Evolutionary conservation across 305 asterid genomes (phyloP).

Genomic region (Petunia hybrid): DNA sequence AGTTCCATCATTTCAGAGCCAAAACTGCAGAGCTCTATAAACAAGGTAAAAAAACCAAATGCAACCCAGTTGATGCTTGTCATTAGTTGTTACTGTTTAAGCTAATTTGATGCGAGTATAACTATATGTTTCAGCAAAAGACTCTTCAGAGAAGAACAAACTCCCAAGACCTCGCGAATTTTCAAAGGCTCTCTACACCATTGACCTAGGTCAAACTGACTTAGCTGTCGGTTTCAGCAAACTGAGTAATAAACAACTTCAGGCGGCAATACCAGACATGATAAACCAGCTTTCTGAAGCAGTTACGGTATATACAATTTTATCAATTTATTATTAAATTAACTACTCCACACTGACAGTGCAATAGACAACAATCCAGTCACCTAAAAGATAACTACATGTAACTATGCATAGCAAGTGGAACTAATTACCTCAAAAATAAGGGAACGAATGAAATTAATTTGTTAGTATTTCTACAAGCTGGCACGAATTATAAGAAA

Average conservation of each 20-base stretch:
- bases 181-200: constrained; percentile 61
- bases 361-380: not conserved
- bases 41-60: constrained; percentile 40
- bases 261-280: constrained; percentile 48
- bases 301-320: constrained; percentile 51
- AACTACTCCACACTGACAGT: not conserved
- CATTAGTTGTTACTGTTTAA: not conserved
- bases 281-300: constrained; percentile 51
- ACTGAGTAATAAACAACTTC: constrained; percentile 46
- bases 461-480: not conserved
- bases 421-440: not conserved
- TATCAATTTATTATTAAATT: not conserved
- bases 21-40: constrained; percentile 51
- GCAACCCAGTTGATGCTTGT: not conserved
- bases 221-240: constrained; percentile 49
- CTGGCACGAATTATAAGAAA: not conserved
- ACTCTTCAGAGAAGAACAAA: constrained; percentile 37
- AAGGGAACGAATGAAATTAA: not conserved
- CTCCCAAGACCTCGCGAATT: constrained; percentile 59
- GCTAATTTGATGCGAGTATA: not conserved
- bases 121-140: constrained; percentile 34
- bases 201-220: constrained; percentile 87
- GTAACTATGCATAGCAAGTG: not conserved
- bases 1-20: constrained; percentile 58
- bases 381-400: not conserved